Evolutionary conservation across 208 protist genomes (phyloP).

Genomic region (Endotrypanum monterogeii): DNA sequence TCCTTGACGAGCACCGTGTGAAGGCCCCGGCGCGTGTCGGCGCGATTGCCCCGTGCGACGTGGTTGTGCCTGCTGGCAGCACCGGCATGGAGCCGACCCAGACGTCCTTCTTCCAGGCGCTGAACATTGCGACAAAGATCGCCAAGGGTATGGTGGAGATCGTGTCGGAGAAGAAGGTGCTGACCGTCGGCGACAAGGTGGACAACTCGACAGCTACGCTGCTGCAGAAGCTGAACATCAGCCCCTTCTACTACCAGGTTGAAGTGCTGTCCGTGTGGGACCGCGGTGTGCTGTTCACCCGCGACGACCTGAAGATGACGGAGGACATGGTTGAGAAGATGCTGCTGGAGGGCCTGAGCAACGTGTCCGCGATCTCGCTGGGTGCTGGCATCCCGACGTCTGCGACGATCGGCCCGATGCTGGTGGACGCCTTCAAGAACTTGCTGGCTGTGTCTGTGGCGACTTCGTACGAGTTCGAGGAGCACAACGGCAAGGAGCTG

Average conservation of each 20-base stretch:
- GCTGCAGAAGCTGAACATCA: slow-evolving; percentile 98
- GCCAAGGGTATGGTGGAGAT: slow-evolving; percentile 99
- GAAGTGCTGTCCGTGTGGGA: slow-evolving; percentile 95
- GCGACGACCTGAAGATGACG: slow-evolving; percentile 95
- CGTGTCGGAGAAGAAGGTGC: slow-evolving; percentile 95
- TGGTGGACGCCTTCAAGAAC: slow-evolving; percentile 98
- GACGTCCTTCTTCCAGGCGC: slow-evolving; percentile 99
- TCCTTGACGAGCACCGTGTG: slow-evolving; percentile 90
- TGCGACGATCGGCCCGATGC: slow-evolving; percentile 95
- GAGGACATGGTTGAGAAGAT: slow-evolving; percentile 90
- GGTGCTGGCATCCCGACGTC: slow-evolving; percentile 94
- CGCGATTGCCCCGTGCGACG: slow-evolving; percentile 96
- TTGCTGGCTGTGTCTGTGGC: slow-evolving; percentile 95
- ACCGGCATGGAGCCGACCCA: slow-evolving; percentile 98
- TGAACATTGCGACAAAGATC: slow-evolving; percentile 99
- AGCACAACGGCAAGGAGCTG: slow-evolving; percentile 83
- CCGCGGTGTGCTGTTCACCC: slow-evolving; percentile 93
- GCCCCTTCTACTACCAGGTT: slow-evolving; percentile 99
- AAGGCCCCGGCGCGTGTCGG: slow-evolving; percentile 97
- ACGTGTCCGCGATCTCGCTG: slow-evolving; percentile 96
- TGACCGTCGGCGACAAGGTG: slow-evolving; percentile 96
- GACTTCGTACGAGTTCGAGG: slow-evolving; percentile 94
- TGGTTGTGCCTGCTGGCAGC: slow-evolving; percentile 95
- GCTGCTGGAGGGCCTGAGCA: slow-evolving; percentile 89
- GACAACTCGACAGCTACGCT: slow-evolving; percentile 97